Percentiles rank a stretch among this genome's conserved stretches.
Conservation (phyloP, 83 land plant species). For the Isoetes engelmannii region DNA sequence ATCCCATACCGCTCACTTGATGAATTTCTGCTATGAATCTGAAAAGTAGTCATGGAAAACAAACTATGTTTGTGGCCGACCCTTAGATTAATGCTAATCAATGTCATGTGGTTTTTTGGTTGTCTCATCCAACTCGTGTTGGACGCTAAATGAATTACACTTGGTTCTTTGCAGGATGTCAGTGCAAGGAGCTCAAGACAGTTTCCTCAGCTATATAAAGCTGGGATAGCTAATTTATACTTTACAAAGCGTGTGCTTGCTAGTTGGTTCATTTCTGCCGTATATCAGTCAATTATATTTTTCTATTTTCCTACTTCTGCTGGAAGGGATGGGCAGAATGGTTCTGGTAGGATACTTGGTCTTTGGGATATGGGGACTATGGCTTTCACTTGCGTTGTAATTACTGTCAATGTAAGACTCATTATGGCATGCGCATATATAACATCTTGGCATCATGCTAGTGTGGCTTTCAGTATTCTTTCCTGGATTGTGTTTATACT, state of each 20-base stretch:
- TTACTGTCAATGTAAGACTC: conserved; percentile 89
- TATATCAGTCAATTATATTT: conserved; percentile 80
- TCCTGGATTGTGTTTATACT: conserved; percentile 89
- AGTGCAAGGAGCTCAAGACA: conserved; percentile 77
- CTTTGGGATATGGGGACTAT: conserved; percentile 96
- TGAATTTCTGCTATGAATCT: too few species aligned
- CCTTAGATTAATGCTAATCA: too few species aligned
- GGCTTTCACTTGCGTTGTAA: conserved; percentile 93
- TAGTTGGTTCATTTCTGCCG: conserved; percentile 75
- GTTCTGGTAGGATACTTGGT: conserved; percentile 76
- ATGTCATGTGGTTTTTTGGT: too few species aligned
- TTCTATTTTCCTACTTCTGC: conserved; percentile 55
- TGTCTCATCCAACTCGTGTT: too few species aligned
- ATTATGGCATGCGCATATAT: conserved; percentile 73
- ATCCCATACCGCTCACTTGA: too few species aligned
- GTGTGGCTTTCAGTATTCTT: conserved; percentile 78
- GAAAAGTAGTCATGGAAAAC: too few species aligned
- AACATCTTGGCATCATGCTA: conserved; percentile 80
- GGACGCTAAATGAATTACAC: too few species aligned
- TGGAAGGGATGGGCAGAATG: conserved; percentile 43
- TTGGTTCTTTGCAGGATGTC: conserved; percentile 61
- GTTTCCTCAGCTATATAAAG: conserved; percentile 80
- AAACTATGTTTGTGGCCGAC: too few species aligned
- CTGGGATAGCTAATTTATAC: conserved; percentile 73
- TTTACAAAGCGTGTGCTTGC: conserved; percentile 90